Evolutionary conservation across 495 filamentous ascomycete genomes (phyloP).

Genomic region (Saxophila tyrrhenica): DNA sequence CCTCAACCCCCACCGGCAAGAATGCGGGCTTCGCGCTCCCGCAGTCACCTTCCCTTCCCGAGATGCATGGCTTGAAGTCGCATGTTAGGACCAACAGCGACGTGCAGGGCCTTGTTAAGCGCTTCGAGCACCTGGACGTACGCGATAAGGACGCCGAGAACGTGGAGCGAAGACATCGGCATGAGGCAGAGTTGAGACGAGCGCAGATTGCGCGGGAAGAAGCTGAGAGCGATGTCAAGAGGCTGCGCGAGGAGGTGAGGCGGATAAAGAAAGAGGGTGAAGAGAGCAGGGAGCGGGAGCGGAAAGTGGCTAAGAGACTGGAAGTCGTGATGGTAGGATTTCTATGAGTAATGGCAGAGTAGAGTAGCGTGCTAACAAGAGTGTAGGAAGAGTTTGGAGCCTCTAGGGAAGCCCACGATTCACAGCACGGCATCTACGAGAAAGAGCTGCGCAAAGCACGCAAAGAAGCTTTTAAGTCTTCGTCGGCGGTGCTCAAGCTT

Average conservation of each 20-base stretch:
- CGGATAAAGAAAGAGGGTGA: constrained; percentile 45
- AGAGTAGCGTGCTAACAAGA: constrained; percentile 3
- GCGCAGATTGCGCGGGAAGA: constrained; percentile 78
- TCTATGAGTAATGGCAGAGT: no score
- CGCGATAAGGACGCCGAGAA: constrained; percentile 29
- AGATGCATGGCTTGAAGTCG: constrained; percentile 34
- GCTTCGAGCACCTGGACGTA: constrained; percentile 57
- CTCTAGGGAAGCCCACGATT: constrained; percentile 61
- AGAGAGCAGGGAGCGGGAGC: constrained; percentile 61
- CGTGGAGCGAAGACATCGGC: constrained; percentile 47
- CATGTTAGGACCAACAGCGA: constrained; percentile 45
- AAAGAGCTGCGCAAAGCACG: constrained; percentile 73
- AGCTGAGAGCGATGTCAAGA: constrained; percentile 57
- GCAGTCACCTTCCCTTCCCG: constrained; percentile 43
- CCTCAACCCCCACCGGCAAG: constrained; percentile 1
- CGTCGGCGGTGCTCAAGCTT: constrained; percentile 60
- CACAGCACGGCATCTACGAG: constrained; percentile 65
- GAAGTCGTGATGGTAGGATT: constrained; percentile 58
- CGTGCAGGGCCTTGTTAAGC: constrained; percentile 76
- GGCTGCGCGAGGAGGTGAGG: constrained; percentile 47
- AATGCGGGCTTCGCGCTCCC: constrained; percentile 26
- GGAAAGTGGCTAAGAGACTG: constrained; percentile 62
- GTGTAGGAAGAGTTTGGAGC: constrained; percentile 61
- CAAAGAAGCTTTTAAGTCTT: constrained; percentile 76
- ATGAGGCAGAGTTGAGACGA: constrained; percentile 63